phyloP scores from a whole-genome alignment of 495 filamentous ascomycete species.

The Annulohypoxylon bovei region DNA sequence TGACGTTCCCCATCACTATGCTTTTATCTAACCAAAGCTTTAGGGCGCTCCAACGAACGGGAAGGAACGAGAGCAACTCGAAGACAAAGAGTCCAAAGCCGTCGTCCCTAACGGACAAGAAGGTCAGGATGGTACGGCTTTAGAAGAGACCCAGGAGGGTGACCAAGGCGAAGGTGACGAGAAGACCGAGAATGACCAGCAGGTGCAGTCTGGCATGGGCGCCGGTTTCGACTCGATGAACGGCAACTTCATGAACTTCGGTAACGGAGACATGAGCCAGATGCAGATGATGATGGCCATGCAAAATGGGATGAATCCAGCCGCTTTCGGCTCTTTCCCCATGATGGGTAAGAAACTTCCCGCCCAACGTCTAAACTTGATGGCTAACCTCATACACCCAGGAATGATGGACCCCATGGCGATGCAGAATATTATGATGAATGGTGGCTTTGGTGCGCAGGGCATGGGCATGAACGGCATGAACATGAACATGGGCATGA shows the following conservation, averaged over 20 bases:
- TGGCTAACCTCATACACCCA: constrained; percentile 52
- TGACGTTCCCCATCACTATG: not conserved
- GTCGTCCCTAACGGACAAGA: constrained; percentile 38
- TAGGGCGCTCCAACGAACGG: constrained; percentile 20
- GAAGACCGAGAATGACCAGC: constrained; percentile 44
- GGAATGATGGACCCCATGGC: constrained; percentile 92
- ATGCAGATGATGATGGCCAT: constrained; percentile 78
- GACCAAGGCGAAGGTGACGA: constrained; percentile 41
- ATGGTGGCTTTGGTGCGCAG: constrained; percentile 77
- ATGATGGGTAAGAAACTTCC: constrained; percentile 81
- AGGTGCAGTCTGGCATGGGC: constrained; percentile 47
- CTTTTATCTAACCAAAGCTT: constrained; percentile 6
- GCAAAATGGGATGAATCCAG: constrained; percentile 76
- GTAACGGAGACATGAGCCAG: constrained; percentile 73
- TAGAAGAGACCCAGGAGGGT: constrained; percentile 44
- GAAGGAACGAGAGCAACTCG: constrained; percentile 39
- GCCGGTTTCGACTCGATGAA: constrained; percentile 61
- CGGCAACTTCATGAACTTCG: constrained; percentile 74
- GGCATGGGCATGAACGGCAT: constrained; percentile 93
- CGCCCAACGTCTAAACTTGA: not conserved
- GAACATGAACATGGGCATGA: constrained; percentile 89
- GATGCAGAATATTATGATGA: constrained; percentile 88
- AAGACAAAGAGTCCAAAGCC: constrained; percentile 32
- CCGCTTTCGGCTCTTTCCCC: constrained; percentile 68
- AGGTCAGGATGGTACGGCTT: constrained; percentile 38